Evolutionary conservation across 2,329 filamentous ascomycete species (phyloP).

Genomic region (Sarocladium kiliense): DNA sequence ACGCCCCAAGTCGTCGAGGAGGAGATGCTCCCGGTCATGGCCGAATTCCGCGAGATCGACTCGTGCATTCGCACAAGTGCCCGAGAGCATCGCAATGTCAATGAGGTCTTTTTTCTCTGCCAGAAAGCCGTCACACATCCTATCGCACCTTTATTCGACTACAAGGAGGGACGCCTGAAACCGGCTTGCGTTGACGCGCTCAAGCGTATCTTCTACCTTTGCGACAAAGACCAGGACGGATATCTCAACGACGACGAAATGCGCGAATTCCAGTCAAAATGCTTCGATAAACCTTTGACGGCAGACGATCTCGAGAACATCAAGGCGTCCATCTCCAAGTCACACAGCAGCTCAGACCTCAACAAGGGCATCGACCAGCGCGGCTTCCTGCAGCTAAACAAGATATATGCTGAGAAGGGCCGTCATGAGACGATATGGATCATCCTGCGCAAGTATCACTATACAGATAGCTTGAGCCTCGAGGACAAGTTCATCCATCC

Average conservation of each 20-base stretch:
- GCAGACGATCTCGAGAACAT: slow-evolving; percentile 83
- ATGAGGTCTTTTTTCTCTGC: slow-evolving; percentile 95
- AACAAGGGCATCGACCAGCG: slow-evolving; percentile 71
- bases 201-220: slow-evolving; percentile 89
- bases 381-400: slow-evolving; percentile 88
- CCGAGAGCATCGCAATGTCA: slow-evolving; percentile 86
- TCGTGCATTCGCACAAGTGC: slow-evolving; percentile 95
- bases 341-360: slow-evolving; percentile 55
- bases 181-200: slow-evolving; percentile 82
- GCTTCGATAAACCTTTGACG: slow-evolving; percentile 82
- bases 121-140: slow-evolving; percentile 98
- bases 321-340: slow-evolving; percentile 76
- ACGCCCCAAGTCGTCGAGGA: slow-evolving; percentile 87
- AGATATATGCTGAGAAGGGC: slow-evolving; percentile 94
- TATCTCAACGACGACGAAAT: slow-evolving; percentile 88
- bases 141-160: slow-evolving; percentile 92
- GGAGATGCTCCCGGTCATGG: slow-evolving; percentile 97
- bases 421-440: slow-evolving; percentile 98
- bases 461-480: slow-evolving; percentile 89
- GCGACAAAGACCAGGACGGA: slow-evolving; percentile 94
- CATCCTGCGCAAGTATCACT: slow-evolving; percentile 89
- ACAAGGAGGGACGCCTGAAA: slow-evolving; percentile 85
- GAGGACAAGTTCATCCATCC: slow-evolving; percentile 89
- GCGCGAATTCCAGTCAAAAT: slow-evolving; percentile 82
- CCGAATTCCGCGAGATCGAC: slow-evolving; percentile 97